These are phyloP conservation scores for Diutina neorugosa DNA, from an alignment of 1,139 yeast genomes.

Conservation along the genomic window DNA sequence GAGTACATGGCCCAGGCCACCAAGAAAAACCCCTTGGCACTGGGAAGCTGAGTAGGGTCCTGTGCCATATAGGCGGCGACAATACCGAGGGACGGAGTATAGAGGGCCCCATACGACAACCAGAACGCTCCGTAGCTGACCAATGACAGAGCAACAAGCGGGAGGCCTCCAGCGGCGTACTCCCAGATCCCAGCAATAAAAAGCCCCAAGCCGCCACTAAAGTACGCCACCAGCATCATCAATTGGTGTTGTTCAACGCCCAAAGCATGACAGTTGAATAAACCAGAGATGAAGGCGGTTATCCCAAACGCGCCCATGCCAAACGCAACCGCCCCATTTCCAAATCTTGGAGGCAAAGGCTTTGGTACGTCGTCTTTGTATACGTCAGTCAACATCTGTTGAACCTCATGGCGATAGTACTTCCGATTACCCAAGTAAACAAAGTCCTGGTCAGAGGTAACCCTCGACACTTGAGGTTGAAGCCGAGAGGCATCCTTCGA, in stretches of 20 bases:
- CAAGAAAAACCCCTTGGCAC: constrained; percentile 30
- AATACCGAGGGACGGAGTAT: constrained; percentile 21
- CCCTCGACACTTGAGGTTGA: neutral
- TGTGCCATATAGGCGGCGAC: constrained; percentile 15
- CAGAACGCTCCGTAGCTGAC: constrained; percentile 28
- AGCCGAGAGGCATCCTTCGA: neutral
- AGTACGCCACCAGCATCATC: neutral
- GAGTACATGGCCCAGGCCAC: constrained; percentile 36
- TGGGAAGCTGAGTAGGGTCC: constrained; percentile 13
- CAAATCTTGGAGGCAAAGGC: constrained; percentile 6
- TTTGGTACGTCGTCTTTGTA: constrained; percentile 7
- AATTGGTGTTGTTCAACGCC: neutral
- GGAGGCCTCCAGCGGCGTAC: constrained; percentile 12
- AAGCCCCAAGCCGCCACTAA: neutral
- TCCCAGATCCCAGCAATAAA: neutral
- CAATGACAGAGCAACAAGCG: constrained; percentile 26
- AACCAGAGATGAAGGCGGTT: constrained; percentile 8
- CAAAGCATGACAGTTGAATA: constrained; percentile 2
- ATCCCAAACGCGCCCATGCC: constrained; percentile 9
- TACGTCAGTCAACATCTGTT: constrained; percentile 8
- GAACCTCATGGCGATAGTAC: constrained; percentile 8
- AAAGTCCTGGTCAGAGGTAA: constrained; percentile 5
- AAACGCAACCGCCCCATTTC: constrained; percentile 9
- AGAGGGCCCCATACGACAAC: constrained; percentile 24
- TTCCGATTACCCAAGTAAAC: constrained; percentile 7